Percentiles rank a stretch among this genome's conserved stretches.
Evolutionary conservation across 805 yeast species (phyloP).

Genomic region (Teunomyces kruisii): DNA sequence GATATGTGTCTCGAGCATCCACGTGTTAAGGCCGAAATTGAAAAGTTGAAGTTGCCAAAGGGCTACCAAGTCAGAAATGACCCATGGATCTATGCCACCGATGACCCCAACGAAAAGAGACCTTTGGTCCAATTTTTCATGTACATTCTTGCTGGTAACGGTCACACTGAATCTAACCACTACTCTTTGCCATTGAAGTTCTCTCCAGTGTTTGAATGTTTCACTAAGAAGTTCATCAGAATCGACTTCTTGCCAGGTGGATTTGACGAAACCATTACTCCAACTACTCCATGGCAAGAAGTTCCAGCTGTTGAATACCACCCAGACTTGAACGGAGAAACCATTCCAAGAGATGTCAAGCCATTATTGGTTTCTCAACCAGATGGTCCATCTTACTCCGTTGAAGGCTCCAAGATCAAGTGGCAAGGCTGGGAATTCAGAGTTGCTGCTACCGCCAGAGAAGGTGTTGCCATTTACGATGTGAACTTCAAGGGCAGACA

Average conservation of each 20-base stretch:
- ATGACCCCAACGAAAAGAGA: constrained; percentile 57
- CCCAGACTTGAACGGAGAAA: constrained; percentile 63
- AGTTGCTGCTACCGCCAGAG: constrained; percentile 69
- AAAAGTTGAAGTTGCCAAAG: constrained; percentile 62
- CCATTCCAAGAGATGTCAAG: constrained; percentile 53
- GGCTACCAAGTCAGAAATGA: constrained; percentile 58
- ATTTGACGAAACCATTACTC: constrained; percentile 56
- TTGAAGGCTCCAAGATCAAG: constrained; percentile 57
- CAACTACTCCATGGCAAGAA: constrained; percentile 61
- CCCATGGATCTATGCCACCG: constrained; percentile 88
- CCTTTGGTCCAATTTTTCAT: constrained; percentile 72
- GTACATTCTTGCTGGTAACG: constrained; percentile 64
- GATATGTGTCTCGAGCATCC: constrained; percentile 53
- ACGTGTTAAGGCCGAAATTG: constrained; percentile 59
- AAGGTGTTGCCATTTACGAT: constrained; percentile 76
- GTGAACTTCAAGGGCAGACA: constrained; percentile 76
- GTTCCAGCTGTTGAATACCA: constrained; percentile 69
- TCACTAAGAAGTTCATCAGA: constrained; percentile 60
- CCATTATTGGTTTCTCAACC: constrained; percentile 73
- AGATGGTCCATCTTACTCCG: constrained; percentile 72
- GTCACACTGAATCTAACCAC: constrained; percentile 71
- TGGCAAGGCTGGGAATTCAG: constrained; percentile 89
- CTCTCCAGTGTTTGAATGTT: constrained; percentile 69
- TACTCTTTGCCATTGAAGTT: constrained; percentile 73
- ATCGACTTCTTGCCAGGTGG: constrained; percentile 77